Evolutionary conservation across 805 yeast genomes (phyloP).

Genomic region (Metschnikowia colocasiae): DNA sequence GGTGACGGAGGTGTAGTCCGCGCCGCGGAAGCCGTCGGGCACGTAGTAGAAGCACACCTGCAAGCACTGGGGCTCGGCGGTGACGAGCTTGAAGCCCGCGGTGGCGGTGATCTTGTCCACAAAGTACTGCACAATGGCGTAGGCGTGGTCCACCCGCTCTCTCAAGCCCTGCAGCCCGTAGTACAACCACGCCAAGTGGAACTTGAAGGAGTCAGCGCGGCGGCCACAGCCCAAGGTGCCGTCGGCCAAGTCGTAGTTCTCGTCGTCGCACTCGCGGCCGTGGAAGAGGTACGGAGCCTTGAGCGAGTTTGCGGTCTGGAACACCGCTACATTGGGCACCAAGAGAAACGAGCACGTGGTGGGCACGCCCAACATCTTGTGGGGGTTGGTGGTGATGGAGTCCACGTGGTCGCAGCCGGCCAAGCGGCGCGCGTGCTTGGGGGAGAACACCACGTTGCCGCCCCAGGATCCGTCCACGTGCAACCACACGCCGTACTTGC

Average conservation of each 20-base stretch:
- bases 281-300: constrained; percentile 82
- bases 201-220: constrained; percentile 74
- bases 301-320: constrained; percentile 71
- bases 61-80: constrained; percentile 65
- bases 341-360: constrained; percentile 70
- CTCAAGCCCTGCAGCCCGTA: constrained; percentile 68
- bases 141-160: constrained; percentile 70
- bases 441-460: constrained; percentile 72
- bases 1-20: constrained; percentile 48
- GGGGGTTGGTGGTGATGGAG: constrained; percentile 79
- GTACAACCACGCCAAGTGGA: constrained; percentile 78
- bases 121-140: constrained; percentile 58
- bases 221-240: constrained; percentile 94
- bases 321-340: constrained; percentile 61
- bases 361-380: constrained; percentile 87
- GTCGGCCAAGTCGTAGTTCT: constrained; percentile 73
- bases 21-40: constrained; percentile 33
- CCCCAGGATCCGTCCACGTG: constrained; percentile 94
- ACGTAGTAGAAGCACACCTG: constrained; percentile 80
- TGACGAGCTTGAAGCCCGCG: constrained; percentile 52
- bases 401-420: constrained; percentile 65
- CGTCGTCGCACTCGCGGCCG: constrained; percentile 45
- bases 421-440: constrained; percentile 42
- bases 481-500: constrained; percentile 60
- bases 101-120: constrained; percentile 37